A percentile compares a stretch with the other conserved stretches of the same genome.
Evolutionary conservation across 2,329 filamentous ascomycete genomes (phyloP).

Genomic region (Apiospora marii): DNA sequence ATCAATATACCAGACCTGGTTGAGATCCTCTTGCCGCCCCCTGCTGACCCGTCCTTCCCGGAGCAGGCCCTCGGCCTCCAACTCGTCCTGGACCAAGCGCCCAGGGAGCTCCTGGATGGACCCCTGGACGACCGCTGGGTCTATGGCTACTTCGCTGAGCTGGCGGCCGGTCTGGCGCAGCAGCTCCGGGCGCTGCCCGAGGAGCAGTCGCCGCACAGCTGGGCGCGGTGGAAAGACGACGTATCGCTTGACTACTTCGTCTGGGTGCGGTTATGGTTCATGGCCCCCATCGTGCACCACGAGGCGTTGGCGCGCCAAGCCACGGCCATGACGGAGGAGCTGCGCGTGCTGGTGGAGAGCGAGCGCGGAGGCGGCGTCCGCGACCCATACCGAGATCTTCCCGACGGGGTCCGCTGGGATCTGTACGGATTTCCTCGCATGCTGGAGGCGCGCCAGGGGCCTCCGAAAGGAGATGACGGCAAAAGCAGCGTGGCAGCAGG

Average conservation of each 20-base stretch:
- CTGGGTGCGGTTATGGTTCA: slow-evolving; percentile 36
- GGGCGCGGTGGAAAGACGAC: slow-evolving; percentile 31
- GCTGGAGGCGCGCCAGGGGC: slow-evolving; percentile 27
- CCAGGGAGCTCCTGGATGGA: slow-evolving; percentile 35
- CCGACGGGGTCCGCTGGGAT: slow-evolving; percentile 30
- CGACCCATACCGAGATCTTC: slow-evolving; percentile 33
- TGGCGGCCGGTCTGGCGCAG: slow-evolving; percentile 32
- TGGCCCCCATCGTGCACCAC: slow-evolving; percentile 38
- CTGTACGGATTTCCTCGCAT: slow-evolving; percentile 36
- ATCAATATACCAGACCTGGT: slow-evolving; percentile 37
- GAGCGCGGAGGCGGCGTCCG: slow-evolving; percentile 23
- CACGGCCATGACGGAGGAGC: slow-evolving; percentile 33
- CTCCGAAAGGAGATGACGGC: slow-evolving; percentile 19
- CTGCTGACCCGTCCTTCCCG: slow-evolving; percentile 34
- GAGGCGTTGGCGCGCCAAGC: slow-evolving; percentile 31
- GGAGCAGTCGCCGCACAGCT: slow-evolving; percentile 31
- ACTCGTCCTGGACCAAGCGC: slow-evolving; percentile 40
- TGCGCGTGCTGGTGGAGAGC: slow-evolving; percentile 35
- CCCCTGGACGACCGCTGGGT: slow-evolving; percentile 37
- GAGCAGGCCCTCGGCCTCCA: slow-evolving; percentile 38
- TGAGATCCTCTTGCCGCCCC: slow-evolving; percentile 34
- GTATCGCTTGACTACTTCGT: slow-evolving; percentile 39
- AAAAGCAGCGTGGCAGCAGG: slow-evolving; percentile 32
- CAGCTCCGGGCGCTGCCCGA: slow-evolving; percentile 29
- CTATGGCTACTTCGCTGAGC: slow-evolving; percentile 37